These are phyloP conservation scores for Phytomonas sp. DNA, from an alignment of 208 protist species.

Conservation along the genomic window DNA sequence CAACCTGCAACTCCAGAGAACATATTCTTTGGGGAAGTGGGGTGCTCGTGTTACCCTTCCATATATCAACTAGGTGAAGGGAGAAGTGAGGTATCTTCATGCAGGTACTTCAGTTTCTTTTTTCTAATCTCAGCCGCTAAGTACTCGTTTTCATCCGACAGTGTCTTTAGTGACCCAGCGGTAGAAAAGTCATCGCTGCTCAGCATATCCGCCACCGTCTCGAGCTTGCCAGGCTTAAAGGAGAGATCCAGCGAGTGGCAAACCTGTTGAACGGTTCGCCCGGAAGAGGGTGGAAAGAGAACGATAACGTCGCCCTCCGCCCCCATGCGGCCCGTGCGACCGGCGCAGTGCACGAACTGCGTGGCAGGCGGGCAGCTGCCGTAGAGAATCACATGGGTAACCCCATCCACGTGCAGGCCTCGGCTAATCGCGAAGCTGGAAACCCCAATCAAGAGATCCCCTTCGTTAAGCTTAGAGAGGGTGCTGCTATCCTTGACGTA, in stretches of 20 bases:
- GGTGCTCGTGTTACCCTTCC: no score
- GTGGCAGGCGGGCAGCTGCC: conserved; percentile 45
- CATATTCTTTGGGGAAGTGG: no score
- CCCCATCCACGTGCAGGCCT: conserved; percentile 70
- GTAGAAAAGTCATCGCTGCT: not conserved
- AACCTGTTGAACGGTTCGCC: conserved; percentile 63
- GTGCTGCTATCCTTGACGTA: conserved; percentile 74
- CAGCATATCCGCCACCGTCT: conserved; percentile 49
- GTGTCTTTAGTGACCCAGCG: no score
- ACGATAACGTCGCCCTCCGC: conserved; percentile 69
- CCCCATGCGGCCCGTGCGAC: conserved; percentile 81
- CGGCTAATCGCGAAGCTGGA: conserved; percentile 51
- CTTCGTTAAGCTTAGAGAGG: conserved; percentile 51
- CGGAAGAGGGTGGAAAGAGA: conserved; percentile 63
- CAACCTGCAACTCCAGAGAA: no score
- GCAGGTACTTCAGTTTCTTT: no score
- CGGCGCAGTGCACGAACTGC: conserved; percentile 81
- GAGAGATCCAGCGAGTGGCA: conserved; percentile 66
- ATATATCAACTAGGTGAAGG: no score
- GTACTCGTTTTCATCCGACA: no score
- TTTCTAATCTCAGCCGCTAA: no score
- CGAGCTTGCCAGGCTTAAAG: conserved; percentile 49
- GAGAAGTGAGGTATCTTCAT: no score
- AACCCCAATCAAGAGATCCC: conserved; percentile 58
- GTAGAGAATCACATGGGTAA: conserved; percentile 84